Base-by-base conservation (phyloP, 306 rosid genomes). In the Mimosa pudica region DNA sequence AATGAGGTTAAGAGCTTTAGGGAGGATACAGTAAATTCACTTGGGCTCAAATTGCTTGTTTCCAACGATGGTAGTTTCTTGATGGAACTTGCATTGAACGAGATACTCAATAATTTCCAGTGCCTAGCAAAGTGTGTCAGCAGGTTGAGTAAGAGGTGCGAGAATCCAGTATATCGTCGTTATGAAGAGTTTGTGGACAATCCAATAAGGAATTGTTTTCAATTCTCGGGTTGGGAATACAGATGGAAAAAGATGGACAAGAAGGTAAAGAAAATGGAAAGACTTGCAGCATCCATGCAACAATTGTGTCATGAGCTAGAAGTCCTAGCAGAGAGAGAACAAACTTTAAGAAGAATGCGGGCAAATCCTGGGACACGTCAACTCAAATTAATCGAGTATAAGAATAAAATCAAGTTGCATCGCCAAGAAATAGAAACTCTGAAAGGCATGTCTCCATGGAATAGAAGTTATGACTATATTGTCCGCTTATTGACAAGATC, bases 231-330 rank as follows among this genome's bases (percentile, higher is more conserved):
- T 1, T 89, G 93, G 98, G 90, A 84, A 42, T 95, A 95, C 70
- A 82, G 85, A 77, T 86, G 83, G 96, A 85, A 88, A 67, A 95
- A 95, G 80, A 95, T 95, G 98, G 94, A 92, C 63, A 90, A 74
- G 82, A 91, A 89, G 70, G 87, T 91, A 87, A 91, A 88, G 90
- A 95, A 95, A 82, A 91, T 95, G 98, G 93, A 93, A 71, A 86
- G 84, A 65, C 90, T 95, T 80, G 82, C 88, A 74, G 85, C 81
- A 6, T 79, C 82, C 18, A 84, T 96, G 78, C 47, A 86, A 71
- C 89, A 86, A 13, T 70, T 90, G 76, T 86, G 87, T 0, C 88
- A 84, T 44, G 97, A 91, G 79, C 72, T 86, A 46, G 97, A 90
- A 35, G 94, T 91, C 11, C 77, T 95, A 9, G 82, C 70, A 0